phyloP scores from a whole-genome alignment of 495 filamentous ascomycete genomes.

The Usnea hakonensis region DNA sequence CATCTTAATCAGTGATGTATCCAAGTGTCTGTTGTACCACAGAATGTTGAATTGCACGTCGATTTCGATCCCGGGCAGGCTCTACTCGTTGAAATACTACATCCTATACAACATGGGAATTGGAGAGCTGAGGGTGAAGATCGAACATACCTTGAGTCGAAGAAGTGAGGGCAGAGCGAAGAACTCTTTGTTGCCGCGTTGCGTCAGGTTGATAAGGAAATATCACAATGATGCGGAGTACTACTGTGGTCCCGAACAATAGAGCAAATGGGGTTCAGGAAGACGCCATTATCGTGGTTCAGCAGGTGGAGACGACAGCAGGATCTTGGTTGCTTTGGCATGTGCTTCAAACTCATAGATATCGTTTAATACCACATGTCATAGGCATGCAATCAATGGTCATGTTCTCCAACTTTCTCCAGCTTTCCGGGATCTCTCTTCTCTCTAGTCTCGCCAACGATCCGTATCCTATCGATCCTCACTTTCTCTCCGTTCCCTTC shows the following conservation, averaged over 20 bases:
- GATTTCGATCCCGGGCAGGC: conserved; percentile 22
- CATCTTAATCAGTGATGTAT: conserved; percentile 39
- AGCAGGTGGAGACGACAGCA: background rate
- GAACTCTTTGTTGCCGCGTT: background rate
- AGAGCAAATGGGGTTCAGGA: background rate
- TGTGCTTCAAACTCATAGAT: background rate
- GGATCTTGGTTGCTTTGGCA: background rate
- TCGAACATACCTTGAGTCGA: conserved; percentile 11
- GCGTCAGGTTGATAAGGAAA: background rate
- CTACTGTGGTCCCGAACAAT: background rate
- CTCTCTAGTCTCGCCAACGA: conserved; percentile 89
- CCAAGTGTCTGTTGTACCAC: conserved; percentile 56
- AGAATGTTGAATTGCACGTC: conserved; percentile 55
- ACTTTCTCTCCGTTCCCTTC: conserved; percentile 82
- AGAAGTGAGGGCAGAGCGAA: background rate
- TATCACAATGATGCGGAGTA: background rate
- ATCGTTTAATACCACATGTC: conserved; percentile 8
- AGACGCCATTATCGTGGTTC: background rate
- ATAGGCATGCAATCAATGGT: conserved; percentile 43
- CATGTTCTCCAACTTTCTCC: conserved; percentile 85
- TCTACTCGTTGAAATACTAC: conserved; percentile 10
- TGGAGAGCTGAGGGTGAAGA: conserved; percentile 13
- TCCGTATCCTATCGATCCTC: conserved; percentile 71
- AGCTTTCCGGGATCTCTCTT: conserved; percentile 89
- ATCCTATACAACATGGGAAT: background rate